Evolutionary conservation across 2,329 filamentous ascomycete genomes (phyloP).

Genomic region (Paecilomyces dactylethromorphus): DNA sequence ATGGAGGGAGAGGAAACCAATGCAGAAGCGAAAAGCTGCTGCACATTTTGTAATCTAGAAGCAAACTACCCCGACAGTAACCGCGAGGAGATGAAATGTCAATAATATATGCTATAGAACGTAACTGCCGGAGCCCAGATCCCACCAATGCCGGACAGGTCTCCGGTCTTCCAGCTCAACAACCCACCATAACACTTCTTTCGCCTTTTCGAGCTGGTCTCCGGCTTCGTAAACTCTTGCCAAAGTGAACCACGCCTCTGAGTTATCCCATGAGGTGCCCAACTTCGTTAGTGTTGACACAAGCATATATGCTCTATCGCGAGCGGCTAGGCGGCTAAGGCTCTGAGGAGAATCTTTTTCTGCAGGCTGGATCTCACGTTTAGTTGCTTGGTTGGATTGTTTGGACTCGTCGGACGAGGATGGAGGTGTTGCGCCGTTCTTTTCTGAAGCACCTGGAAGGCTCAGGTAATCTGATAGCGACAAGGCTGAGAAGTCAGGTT

Average conservation of each 20-base stretch:
- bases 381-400: neutral
- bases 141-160: constrained; percentile 72
- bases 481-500: constrained; percentile 18
- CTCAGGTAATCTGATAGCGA: constrained; percentile 14
- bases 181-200: constrained; percentile 94
- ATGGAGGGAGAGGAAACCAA: neutral
- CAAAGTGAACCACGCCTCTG: constrained; percentile 88
- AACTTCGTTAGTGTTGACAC: constrained; percentile 77
- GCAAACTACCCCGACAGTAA: neutral
- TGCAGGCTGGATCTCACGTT: constrained; percentile 4
- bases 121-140: constrained; percentile 61
- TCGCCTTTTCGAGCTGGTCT: constrained; percentile 78
- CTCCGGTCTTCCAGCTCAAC: constrained; percentile 85
- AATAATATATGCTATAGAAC: constrained; percentile 36
- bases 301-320: constrained; percentile 81
- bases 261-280: constrained; percentile 80
- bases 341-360: constrained; percentile 55
- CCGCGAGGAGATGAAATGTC: neutral
- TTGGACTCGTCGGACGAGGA: neutral
- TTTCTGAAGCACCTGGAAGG: constrained; percentile 9
- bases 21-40: neutral
- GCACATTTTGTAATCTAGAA: neutral
- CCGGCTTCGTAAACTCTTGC: constrained; percentile 83
- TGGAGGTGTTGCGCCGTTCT: neutral
- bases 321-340: constrained; percentile 76